A percentile compares a stretch with the other conserved stretches of the same genome.
Conservation (phyloP, 352 stramenopile species). For the Phytophthora vignae region DNA sequence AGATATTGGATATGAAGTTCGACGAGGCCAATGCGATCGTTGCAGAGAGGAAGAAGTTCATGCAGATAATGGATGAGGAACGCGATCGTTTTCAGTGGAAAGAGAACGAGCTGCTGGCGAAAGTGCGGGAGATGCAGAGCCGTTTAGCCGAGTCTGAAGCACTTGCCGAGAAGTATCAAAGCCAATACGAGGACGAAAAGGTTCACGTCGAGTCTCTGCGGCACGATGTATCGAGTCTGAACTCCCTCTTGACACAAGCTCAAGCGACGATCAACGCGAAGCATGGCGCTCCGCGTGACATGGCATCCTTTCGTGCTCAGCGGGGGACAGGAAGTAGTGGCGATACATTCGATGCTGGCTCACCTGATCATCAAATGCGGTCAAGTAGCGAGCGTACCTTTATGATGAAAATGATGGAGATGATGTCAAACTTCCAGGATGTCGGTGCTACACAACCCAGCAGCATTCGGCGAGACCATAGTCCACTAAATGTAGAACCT, state of each 20-base stretch:
- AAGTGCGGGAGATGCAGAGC: constrained; percentile 58
- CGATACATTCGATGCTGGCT: constrained; percentile 1
- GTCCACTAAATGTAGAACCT: background rate
- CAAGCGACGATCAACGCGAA: constrained; percentile 61
- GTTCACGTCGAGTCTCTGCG: constrained; percentile 73
- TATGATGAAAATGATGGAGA: constrained; percentile 76
- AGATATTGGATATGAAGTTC: constrained; percentile 66
- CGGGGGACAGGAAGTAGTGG: background rate
- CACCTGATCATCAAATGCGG: background rate
- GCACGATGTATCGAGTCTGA: constrained; percentile 73
- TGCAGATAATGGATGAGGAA: constrained; percentile 62
- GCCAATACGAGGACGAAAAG: constrained; percentile 82
- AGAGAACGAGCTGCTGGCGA: constrained; percentile 63
- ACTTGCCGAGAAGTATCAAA: constrained; percentile 61
- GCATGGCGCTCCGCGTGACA: constrained; percentile 27
- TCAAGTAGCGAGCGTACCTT: constrained; percentile 45
- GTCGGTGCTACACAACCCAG: constrained; percentile 1
- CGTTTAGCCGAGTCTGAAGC: constrained; percentile 65
- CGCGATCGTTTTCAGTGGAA: constrained; percentile 58
- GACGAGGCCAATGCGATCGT: constrained; percentile 62
- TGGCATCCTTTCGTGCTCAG: constrained; percentile 14
- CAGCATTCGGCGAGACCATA: background rate
- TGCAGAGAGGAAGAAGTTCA: constrained; percentile 58
- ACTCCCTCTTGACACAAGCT: constrained; percentile 65
- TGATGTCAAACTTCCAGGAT: constrained; percentile 53